These are phyloP conservation scores for Vitis rotundifolia DNA, from an alignment of 164 flowering plant genomes.

Conservation along the genomic window DNA sequence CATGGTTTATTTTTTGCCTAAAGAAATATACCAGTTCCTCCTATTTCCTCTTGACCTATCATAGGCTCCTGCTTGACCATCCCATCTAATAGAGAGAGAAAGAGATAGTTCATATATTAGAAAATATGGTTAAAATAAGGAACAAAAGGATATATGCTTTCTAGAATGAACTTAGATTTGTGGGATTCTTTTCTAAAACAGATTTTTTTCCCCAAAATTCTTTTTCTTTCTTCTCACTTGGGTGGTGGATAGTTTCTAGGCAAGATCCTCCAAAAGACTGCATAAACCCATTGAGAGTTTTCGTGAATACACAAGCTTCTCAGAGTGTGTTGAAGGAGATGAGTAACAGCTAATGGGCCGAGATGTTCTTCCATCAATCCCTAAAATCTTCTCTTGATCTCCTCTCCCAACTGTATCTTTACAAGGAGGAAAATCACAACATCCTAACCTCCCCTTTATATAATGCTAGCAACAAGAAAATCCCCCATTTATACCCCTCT, in stretches of 20 bases:
- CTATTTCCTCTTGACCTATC: slow-evolving; percentile 96
- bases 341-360: slow-evolving; percentile 75
- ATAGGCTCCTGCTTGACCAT: slow-evolving; percentile 78
- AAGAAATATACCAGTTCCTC: slow-evolving; percentile 76
- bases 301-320: slow-evolving; percentile 88
- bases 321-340: slow-evolving; percentile 93
- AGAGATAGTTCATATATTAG: background rate
- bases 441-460: slow-evolving; percentile 39
- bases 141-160: background rate
- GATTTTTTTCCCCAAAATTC: background rate
- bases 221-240: slow-evolving; percentile 49
- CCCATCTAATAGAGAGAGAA: slow-evolving; percentile 60
- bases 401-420: background rate
- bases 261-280: slow-evolving; percentile 97
- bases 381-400: background rate
- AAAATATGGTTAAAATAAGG: background rate
- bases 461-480: slow-evolving; percentile 36
- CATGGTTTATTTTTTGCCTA: background rate
- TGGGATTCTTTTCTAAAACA: no score
- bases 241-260: slow-evolving; percentile 98
- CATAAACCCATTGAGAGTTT: slow-evolving; percentile 93
- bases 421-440: slow-evolving; percentile 30
- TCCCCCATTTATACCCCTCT: slow-evolving; percentile 30
- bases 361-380: slow-evolving; percentile 74
- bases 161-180: background rate